These are phyloP conservation scores for Vairimorpha ceranae DNA, from an alignment of 371 early-diverging fungal genomes.

Conservation along the genomic window DNA sequence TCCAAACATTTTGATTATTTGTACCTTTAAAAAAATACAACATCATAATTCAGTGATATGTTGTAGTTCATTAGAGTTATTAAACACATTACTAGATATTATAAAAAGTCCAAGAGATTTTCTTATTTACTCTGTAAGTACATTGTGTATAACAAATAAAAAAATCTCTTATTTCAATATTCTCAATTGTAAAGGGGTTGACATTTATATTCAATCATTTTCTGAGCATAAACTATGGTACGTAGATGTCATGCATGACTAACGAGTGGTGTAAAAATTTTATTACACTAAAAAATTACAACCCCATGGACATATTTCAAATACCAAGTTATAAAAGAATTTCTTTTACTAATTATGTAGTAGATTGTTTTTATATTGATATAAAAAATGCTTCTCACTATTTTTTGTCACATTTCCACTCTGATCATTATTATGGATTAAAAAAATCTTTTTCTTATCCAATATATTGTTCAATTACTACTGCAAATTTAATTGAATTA, in stretches of 20 bases:
- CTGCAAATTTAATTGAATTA: conserved; percentile 17
- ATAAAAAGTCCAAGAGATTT: background rate
- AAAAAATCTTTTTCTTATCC: conserved; percentile 1
- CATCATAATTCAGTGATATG: background rate
- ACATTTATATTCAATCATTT: background rate
- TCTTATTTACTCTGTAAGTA: background rate
- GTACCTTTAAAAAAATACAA: background rate
- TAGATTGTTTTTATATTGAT: conserved; percentile 16
- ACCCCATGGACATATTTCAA: background rate
- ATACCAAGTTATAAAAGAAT: conserved; percentile 10
- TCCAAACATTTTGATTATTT: background rate
- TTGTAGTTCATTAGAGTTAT: background rate
- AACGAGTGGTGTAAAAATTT: no score
- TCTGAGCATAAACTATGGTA: background rate
- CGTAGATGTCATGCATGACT: background rate
- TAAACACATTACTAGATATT: background rate
- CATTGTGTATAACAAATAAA: background rate
- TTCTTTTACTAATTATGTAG: conserved; percentile 13
- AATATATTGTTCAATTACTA: conserved; percentile 36
- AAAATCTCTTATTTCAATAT: background rate
- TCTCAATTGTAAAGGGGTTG: background rate
- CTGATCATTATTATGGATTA: conserved; percentile 38
- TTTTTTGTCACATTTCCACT: conserved; percentile 42
- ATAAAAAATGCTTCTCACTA: background rate
- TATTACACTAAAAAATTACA: no score